Evolutionary conservation across 345 rosid genomes (phyloP).

Genomic region (Ailanthus altissimus): DNA sequence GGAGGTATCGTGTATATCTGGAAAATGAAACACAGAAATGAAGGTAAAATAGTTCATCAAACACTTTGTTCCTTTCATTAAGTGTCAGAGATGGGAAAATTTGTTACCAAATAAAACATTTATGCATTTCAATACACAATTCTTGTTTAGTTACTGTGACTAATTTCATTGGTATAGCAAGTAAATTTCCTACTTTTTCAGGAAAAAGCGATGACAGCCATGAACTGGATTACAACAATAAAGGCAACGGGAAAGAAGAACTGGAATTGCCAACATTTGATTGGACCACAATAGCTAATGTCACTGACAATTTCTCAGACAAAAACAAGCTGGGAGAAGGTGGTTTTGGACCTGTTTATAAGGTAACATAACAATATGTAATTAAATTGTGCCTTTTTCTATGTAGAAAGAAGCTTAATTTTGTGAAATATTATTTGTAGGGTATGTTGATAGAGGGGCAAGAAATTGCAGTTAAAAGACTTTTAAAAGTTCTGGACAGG

Average conservation of each 20-base stretch:
- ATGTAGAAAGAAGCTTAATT: not conserved
- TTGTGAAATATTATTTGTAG: not conserved
- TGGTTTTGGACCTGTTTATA: slow-evolving; percentile 38
- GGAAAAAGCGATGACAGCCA: not conserved
- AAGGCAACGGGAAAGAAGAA: not conserved
- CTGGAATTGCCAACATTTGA: slow-evolving; percentile 28
- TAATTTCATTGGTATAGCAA: not conserved
- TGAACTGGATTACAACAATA: not conserved
- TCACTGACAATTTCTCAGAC: slow-evolving; percentile 28
- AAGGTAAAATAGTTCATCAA: slow-evolving; percentile 4
- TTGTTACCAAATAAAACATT: not conserved
- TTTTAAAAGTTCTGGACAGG: slow-evolving; percentile 21
- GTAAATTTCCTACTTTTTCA: not conserved
- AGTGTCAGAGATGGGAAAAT: not conserved
- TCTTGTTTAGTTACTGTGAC: slow-evolving; percentile 16
- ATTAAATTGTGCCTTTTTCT: not conserved
- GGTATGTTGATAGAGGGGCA: slow-evolving; percentile 7
- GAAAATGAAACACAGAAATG: slow-evolving; percentile 15
- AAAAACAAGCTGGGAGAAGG: slow-evolving; percentile 36
- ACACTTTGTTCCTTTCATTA: not conserved
- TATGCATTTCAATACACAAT: not conserved
- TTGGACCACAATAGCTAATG: slow-evolving; percentile 13
- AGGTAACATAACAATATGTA: slow-evolving; percentile 20
- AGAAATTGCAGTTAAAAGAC: slow-evolving; percentile 24
- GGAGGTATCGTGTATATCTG: slow-evolving; percentile 18